These are phyloP conservation scores for Venturia nashicola DNA, from an alignment of 2,329 filamentous ascomycete genomes.

Conservation along the genomic window DNA sequence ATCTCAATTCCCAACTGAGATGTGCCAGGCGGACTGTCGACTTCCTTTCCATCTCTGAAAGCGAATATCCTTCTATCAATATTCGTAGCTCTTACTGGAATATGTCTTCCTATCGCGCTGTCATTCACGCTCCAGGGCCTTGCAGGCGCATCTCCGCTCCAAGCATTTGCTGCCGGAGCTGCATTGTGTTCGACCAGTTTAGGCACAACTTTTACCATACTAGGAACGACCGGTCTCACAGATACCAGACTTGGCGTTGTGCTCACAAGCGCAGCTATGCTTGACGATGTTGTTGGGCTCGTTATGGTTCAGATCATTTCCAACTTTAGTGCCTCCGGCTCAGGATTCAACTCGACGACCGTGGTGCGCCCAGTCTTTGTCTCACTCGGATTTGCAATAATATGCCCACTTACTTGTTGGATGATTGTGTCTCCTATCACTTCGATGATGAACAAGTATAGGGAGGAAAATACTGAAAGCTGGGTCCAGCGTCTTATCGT, in stretches of 20 bases:
- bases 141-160: constrained; percentile 38
- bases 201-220: constrained; percentile 56
- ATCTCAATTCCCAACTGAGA: background rate
- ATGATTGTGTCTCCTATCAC: constrained; percentile 34
- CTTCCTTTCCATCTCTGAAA: constrained; percentile 40
- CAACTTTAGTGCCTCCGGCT: constrained; percentile 38
- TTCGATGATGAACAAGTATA: constrained; percentile 20
- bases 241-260: constrained; percentile 47
- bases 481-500: constrained; percentile 17
- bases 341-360: constrained; percentile 26
- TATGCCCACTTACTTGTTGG: constrained; percentile 35
- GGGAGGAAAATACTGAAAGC: constrained; percentile 15
- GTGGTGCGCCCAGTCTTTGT: constrained; percentile 40
- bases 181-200: constrained; percentile 63
- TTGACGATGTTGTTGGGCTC: constrained; percentile 68
- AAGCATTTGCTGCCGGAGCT: constrained; percentile 62
- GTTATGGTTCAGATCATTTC: constrained; percentile 68
- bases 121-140: constrained; percentile 48
- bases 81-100: constrained; percentile 53
- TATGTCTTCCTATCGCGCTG: constrained; percentile 49
- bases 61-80: constrained; percentile 49
- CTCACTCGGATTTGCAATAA: constrained; percentile 39
- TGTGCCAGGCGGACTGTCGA: constrained; percentile 44
- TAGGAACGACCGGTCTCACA: constrained; percentile 45
- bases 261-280: constrained; percentile 61